phyloP scores from a whole-genome alignment of 305 asterid species.

The Lippia alba region DNA sequence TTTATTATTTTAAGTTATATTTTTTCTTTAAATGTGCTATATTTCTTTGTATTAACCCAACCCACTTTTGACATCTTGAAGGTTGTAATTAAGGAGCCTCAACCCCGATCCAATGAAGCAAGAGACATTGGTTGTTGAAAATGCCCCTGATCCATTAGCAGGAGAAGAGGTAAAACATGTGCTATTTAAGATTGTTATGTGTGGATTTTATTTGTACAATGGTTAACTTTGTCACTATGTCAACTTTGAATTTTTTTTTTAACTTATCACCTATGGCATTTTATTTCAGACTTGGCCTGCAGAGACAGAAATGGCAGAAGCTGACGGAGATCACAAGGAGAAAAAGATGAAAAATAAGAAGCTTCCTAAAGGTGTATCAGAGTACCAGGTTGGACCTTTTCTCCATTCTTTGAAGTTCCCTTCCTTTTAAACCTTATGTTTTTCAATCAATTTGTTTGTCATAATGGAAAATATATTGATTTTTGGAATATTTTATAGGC shows the following conservation, averaged over 20 bases:
- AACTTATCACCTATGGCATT: background rate
- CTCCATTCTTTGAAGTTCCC: conserved; percentile 28
- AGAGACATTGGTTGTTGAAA: conserved; percentile 81
- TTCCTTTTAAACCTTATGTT: background rate
- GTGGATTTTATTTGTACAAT: conserved; percentile 14
- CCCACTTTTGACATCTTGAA: conserved; percentile 43
- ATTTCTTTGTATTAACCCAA: conserved; percentile 22
- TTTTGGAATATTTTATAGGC: conserved; percentile 57
- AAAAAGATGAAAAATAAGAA: conserved; percentile 66
- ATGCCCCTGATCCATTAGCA: conserved; percentile 81
- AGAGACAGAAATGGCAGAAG: conserved; percentile 96
- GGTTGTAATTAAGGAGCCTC: conserved; percentile 73
- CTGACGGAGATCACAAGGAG: conserved; percentile 58
- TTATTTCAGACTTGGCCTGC: conserved; percentile 93
- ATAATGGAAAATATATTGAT: background rate
- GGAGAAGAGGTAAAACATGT: conserved; percentile 83
- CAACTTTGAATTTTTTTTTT: too few relatives aligned
- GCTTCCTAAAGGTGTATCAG: conserved; percentile 85
- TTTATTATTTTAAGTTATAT: background rate
- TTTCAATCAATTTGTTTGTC: background rate
- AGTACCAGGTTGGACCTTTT: conserved; percentile 71
- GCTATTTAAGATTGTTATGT: conserved; percentile 11
- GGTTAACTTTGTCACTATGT: background rate
- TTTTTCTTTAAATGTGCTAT: conserved; percentile 8
- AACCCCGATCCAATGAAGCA: conserved; percentile 88